These are phyloP conservation scores for Colletotrichum sublineola DNA, from an alignment of 2,329 filamentous ascomycete genomes.

Conservation along the genomic window DNA sequence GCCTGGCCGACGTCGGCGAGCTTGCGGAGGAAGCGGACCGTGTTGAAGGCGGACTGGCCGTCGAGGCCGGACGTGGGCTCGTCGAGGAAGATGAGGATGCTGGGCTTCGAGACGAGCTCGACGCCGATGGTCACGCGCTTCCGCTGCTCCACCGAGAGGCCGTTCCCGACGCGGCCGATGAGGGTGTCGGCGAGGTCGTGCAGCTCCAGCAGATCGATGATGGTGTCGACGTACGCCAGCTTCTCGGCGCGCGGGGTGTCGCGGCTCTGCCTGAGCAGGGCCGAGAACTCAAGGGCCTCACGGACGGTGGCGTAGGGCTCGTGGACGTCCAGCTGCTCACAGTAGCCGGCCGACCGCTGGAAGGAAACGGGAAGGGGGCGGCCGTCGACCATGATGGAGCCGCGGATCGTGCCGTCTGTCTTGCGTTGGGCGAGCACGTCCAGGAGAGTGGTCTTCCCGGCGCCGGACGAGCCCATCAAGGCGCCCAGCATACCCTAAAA, in stretches of 20 bases:
- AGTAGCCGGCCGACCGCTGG: constrained; percentile 84
- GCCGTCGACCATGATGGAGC: constrained; percentile 83
- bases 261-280: constrained; percentile 78
- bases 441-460: constrained; percentile 87
- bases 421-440: constrained; percentile 86
- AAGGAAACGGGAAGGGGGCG: constrained; percentile 78
- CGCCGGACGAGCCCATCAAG: constrained; percentile 85
- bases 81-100: constrained; percentile 71
- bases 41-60: constrained; percentile 76
- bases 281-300: constrained; percentile 81
- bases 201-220: constrained; percentile 74
- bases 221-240: constrained; percentile 80
- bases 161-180: constrained; percentile 64
- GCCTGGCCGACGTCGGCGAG: constrained; percentile 77
- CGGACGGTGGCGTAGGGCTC: constrained; percentile 79
- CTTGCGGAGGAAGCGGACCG: constrained; percentile 75
- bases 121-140: constrained; percentile 72
- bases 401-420: constrained; percentile 81
- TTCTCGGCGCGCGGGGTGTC: constrained; percentile 76
- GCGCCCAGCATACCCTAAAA: constrained; percentile 73
- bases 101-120: constrained; percentile 72
- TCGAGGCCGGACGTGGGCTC: constrained; percentile 77
- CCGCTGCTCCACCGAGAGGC: constrained; percentile 66
- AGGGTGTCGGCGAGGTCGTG: constrained; percentile 63
- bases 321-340: constrained; percentile 86